A percentile compares a stretch with the other conserved stretches of the same genome.
These are phyloP conservation scores for Cercospora berteroae DNA, from an alignment of 2,329 filamentous ascomycete genomes.

Conservation along the genomic window DNA sequence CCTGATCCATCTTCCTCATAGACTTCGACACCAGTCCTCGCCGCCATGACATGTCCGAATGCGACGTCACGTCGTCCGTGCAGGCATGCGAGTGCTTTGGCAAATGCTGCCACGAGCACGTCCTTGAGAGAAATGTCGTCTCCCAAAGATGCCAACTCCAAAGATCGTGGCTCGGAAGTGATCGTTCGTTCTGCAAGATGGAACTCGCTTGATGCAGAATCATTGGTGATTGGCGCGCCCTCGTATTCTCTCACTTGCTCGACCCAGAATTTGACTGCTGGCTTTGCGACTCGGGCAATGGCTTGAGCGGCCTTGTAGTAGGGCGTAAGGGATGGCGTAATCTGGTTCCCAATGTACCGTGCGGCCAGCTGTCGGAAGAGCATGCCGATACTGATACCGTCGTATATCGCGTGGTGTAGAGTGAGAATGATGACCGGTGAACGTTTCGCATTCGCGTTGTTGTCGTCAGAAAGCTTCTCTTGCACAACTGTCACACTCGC, in stretches of 20 bases:
- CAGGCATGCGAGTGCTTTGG: constrained; percentile 16
- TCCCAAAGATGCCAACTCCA: constrained; percentile 6
- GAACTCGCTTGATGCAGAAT: not conserved
- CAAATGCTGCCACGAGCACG: constrained; percentile 13
- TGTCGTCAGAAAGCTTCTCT: not conserved
- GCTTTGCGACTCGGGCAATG: constrained; percentile 7
- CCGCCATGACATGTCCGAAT: constrained; percentile 23
- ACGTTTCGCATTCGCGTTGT: not conserved
- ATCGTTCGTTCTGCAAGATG: not conserved
- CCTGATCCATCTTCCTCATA: not conserved
- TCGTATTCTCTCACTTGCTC: constrained; percentile 15
- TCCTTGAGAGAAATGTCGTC: constrained; percentile 18
- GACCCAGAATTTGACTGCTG: constrained; percentile 18
- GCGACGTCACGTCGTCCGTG: constrained; percentile 18
- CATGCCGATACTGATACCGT: constrained; percentile 20
- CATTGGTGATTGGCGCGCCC: not conserved
- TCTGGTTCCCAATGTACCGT: constrained; percentile 1
- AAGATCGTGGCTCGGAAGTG: not conserved
- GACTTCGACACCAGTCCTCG: constrained; percentile 6
- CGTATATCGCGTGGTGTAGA: constrained; percentile 25
- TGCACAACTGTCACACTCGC: constrained; percentile 8
- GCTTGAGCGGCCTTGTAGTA: constrained; percentile 18
- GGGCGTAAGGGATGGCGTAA: constrained; percentile 6
- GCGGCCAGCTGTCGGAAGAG: constrained; percentile 15
- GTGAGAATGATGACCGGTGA: constrained; percentile 17